Base-by-base conservation (phyloP, 257 asterid genomes). In the Solanum piurae region DNA sequence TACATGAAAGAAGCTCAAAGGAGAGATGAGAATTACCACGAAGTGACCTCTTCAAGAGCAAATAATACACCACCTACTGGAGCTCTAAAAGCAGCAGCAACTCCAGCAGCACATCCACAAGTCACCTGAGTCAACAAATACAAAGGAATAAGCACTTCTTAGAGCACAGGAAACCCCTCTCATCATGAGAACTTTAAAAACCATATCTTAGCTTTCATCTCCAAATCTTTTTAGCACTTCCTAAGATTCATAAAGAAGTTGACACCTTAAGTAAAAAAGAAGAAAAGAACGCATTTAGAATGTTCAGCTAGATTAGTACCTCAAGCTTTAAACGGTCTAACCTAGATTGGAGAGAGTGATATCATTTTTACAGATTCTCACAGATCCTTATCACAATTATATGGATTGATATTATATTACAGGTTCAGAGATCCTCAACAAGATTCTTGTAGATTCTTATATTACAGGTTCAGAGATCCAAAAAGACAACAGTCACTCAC, bases 101-200 rank as follows among this genome's bases (percentile, higher is more conserved):
- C 99, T 87, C 99, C 99, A 85, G 99, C 99, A 92, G 99, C 99
- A 94, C 99, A 97, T 93, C 99, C 99, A 93, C 99, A 97, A 82
- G 99, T 97, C 89, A 97, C 99, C 99, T 97, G 91, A 92, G 89
- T 91, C 92, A 91, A 91, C 90, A 92, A 90, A 88, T 83, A 83
- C 87, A 83, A 87, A 86, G 85, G 88, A 86, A 91, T 91, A 89
- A 93, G 94, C 91, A 89, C 88, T 77, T 85, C 84, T 72, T 40
- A 69, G 42, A n/a, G 49, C 83, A 83, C 93, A 90, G 91, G 92
- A 88, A 83, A 73, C 88, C 91, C 86, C 89, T 86, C 87, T 80
- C 79, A 87, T 86, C 90, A 91, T 21, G 42, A 87, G 37, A 88
- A 79, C 85, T 60, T 84, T 29, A 44, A 87, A 60, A 60, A 69